phyloP scores from a whole-genome alignment of 257 asterid species.

The Rhazya stricta region DNA sequence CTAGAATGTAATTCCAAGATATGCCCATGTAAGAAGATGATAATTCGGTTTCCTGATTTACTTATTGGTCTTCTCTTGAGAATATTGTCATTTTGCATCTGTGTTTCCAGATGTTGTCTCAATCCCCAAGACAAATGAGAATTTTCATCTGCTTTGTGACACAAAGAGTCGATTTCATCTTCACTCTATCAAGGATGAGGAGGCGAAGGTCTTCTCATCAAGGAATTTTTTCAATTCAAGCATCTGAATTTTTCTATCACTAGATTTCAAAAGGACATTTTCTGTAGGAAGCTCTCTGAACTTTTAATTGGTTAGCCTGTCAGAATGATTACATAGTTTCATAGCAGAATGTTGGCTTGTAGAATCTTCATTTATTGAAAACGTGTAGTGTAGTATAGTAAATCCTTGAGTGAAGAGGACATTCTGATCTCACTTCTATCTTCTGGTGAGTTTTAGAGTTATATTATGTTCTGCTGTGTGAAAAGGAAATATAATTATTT shows the following conservation, averaged over 20 bases:
- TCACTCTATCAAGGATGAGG: constrained; percentile 70
- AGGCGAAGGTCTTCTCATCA: constrained; percentile 46
- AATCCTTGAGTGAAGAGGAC: too few species aligned
- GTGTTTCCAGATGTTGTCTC: constrained; percentile 59
- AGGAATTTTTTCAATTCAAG: neutral
- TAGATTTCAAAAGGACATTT: neutral
- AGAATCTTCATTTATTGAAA: too few species aligned
- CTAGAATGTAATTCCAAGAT: too few species aligned
- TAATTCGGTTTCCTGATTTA: neutral
- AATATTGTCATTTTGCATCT: neutral
- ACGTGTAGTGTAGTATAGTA: too few species aligned
- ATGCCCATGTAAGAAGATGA: neutral
- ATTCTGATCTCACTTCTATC: too few species aligned
- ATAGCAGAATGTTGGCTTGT: too few species aligned
- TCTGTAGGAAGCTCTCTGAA: neutral
- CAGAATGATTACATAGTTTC: neutral
- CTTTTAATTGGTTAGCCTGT: neutral
- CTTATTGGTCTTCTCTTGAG: neutral
- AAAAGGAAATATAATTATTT: too few species aligned
- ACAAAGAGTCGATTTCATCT: constrained; percentile 76
- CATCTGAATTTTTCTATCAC: neutral
- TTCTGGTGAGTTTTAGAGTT: too few species aligned
- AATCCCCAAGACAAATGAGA: constrained; percentile 71
- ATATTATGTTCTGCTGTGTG: too few species aligned
- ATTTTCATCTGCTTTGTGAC: constrained; percentile 68